Evolutionary conservation across 331 rosid genomes (phyloP), one percentile per base, ranked within the genome.

Genomic region (Rosa hybrid): DNA sequence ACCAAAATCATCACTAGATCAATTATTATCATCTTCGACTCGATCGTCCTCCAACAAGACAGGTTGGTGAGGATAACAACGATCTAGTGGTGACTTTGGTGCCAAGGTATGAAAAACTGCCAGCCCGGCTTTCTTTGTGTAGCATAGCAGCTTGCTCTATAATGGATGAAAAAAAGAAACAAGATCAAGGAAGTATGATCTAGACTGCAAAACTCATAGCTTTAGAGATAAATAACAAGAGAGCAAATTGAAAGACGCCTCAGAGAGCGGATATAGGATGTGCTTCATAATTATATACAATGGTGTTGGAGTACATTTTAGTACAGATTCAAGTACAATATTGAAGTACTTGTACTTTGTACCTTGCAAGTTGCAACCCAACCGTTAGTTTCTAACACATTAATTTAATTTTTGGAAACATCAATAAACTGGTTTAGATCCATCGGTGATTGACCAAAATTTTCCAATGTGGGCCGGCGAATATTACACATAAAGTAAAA

Each of bases 71-170:
- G 6, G 54, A 49, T 54, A 56, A 20, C 53, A 21, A n/a, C 8
- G 27, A 13, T 57, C 78, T 16, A 18, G 42, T 75, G 54, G 54
- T 75, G 14, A 75, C 78, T 75, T 75, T 57, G 78, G 69, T 75
- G 78, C 78, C 54, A 56, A 56, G 41, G n/a, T 74, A 56, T 74
- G 34, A 74, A 41, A 39, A 39, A 74, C 38, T 25, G 51, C 51
- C 42, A 0, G 25, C 51, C 23, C 2, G 6, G 9, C 7, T 6
- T 75, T 56, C 53, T 38, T 56, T 56, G 25, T 75, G 23, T 17
- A 20, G 1, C 8, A n/a, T 7, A 6, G 13, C n/a, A 53, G 65
- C 65, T 18, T 72, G 77, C 45, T 10, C 39, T 38, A 12, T 18
- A 56, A 23, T 6, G 18, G 42, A 42, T 12, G n/a, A 38, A 50